Base-by-base conservation (phyloP, 1,139 yeast species). In the Kurtzmaniella quercitrusa region DNA sequence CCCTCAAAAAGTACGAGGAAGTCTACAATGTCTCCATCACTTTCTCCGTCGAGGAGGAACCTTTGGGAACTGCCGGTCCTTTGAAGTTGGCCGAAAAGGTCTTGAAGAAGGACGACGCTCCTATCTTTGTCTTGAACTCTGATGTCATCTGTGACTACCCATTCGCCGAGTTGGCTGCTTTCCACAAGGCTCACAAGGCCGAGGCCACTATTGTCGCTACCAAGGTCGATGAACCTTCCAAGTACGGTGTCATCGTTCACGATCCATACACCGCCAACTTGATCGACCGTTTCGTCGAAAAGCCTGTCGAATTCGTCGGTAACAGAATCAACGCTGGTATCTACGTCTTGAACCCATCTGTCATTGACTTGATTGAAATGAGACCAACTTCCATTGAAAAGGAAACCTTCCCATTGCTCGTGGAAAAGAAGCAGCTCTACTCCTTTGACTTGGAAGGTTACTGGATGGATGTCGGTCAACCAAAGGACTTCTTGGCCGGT, bases 391-490 rank as follows among this genome's bases (percentile, higher is more conserved):
- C 98, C 44, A 93, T 94, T 61, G 99, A 94, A 79, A 91, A 91
- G 85, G 99, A 94, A 79, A 91, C 97, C 58, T 94, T 94, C 96
- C 99, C 99, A 60, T 75, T 77, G 61, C 81, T 94, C 60, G 97
- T 94, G 55, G 94, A 86, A 69, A 76, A 84, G 65, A 91, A 86
- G 63, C 81, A 87, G 52, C 79, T 94, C 60, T 95, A 84, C 79
- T 90, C 98, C 47, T 94, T 88, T 64, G 99, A 94, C 70, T 82
- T 94, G 64, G 97, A 93, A 75, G 98, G 98, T 54, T 94, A 83
- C 87, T 94, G 99, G 99, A 94, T 94, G 98, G 99, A 94, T 70
- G 97, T 94, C 58, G 99, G 99, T 69, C 99, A 94, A 78, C 99
- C 99, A 79, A 93, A 93, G 82, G 99, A 94, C 73, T 94, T 90